phyloP scores from a whole-genome alignment of 1,284 basidiomycete species.

The Bjerkandera adusta region DNA sequence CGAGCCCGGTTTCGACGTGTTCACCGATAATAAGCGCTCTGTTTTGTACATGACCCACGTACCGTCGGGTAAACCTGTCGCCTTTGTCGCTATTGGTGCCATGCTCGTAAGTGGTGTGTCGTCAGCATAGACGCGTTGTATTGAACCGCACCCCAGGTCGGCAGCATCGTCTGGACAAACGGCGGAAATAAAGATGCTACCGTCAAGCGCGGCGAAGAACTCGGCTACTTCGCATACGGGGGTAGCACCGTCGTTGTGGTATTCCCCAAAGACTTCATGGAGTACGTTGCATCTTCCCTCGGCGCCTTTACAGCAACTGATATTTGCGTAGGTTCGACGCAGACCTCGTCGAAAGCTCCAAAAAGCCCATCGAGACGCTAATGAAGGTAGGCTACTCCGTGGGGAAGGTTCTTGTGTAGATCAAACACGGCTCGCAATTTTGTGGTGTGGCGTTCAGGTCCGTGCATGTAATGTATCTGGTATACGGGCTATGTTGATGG shows the following conservation, averaged over 20 bases:
- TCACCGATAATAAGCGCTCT: constrained; percentile 69
- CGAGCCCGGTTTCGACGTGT: constrained; percentile 66
- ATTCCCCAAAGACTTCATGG: constrained; percentile 59
- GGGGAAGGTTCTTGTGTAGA: constrained; percentile 8
- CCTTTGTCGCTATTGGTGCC: constrained; percentile 63
- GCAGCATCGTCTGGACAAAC: constrained; percentile 27
- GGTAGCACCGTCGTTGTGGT: constrained; percentile 67
- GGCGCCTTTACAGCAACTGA: neutral
- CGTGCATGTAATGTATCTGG: too few relatives aligned
- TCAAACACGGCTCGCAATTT: neutral
- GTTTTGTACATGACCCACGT: constrained; percentile 51
- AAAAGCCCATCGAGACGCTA: constrained; percentile 65
- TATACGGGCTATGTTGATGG: too few relatives aligned
- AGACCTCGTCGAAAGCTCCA: constrained; percentile 63
- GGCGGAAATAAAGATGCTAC: constrained; percentile 29
- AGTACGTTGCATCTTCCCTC: constrained; percentile 32
- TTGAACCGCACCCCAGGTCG: constrained; percentile 15
- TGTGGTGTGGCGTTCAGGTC: too few relatives aligned
- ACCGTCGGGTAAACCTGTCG: constrained; percentile 44
- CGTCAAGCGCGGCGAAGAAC: constrained; percentile 54
- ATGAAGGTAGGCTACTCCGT: constrained; percentile 50
- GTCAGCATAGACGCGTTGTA: neutral
- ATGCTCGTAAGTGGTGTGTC: constrained; percentile 45
- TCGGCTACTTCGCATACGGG: constrained; percentile 68
- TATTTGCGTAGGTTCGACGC: constrained; percentile 49